Evolutionary conservation across 768 basidiomycete species (phyloP), one percentile per base, ranked within the genome.

Genomic region (Pisolithus marmoratus): DNA sequence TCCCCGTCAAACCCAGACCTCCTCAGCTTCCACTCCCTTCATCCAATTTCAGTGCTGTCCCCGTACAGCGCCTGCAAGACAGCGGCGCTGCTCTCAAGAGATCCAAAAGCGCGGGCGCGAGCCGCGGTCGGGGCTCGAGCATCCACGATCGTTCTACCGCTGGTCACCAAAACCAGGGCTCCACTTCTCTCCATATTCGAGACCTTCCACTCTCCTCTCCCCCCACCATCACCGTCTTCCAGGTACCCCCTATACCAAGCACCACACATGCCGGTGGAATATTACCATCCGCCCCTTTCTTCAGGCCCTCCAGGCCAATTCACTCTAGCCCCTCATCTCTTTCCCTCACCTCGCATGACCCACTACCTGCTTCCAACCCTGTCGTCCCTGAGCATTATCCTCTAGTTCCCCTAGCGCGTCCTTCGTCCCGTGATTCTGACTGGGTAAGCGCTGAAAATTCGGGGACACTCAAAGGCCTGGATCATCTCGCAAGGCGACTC

Each of bases 211-310:
- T 62, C 51, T 61, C 62, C 8, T 62, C 70, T 17, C 60, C 66
- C 1, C 64, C 67, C 0, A 60, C 65, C 14, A 19, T 61, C n/a
- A 48, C 65, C 44, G 36, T 60, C n/a, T 67, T 66, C 49, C 58
- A 57, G 44, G 34, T 63, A 22, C 51, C 63, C 36, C 26, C 59
- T 31, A 24, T 50, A 11, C 58, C 60, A n/a, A 54, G 50, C n/a
- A 49, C 78, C 1, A 84, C 85, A 0, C 85, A 89, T 64, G 83
- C 83, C 12, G 80, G 81, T 41, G 88, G 87, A 29, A 85, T 90
- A 19, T 81, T 84, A 50, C 87, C 90, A 15, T 83, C 87, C 9
- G 80, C 87, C 5, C 84, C 85, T 7, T 90, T 91, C 71, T 90
- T 90, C 62, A 80, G 75, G 20, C 86, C 87, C 4, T 78, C 82